Evolutionary conservation across 2,329 filamentous ascomycete species (phyloP).

Genomic region (Keithomyces neogunnii): DNA sequence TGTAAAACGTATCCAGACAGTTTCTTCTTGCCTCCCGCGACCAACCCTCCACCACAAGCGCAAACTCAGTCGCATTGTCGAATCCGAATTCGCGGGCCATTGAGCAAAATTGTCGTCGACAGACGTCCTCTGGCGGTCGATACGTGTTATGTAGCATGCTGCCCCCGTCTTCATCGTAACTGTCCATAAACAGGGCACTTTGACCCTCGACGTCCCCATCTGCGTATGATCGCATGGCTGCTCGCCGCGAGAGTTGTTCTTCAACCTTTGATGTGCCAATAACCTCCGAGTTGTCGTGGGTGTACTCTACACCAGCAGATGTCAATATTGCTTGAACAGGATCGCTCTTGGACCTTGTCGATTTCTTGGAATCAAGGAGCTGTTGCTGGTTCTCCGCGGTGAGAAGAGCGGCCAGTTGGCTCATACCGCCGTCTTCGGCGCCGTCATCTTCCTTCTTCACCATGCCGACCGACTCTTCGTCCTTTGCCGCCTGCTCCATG

Average conservation of each 20-base stretch:
- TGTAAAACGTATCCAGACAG: slow-evolving; percentile 76
- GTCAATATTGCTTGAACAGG: slow-evolving; percentile 83
- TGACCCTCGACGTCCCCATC: slow-evolving; percentile 37
- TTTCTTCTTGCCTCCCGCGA: slow-evolving; percentile 73
- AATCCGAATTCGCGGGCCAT: slow-evolving; percentile 81
- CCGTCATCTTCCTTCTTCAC: slow-evolving; percentile 42
- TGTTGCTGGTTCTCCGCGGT: slow-evolving; percentile 38
- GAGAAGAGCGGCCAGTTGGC: slow-evolving; percentile 55
- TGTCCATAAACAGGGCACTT: slow-evolving; percentile 51
- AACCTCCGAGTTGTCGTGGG: slow-evolving; percentile 93
- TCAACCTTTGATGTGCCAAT: slow-evolving; percentile 91
- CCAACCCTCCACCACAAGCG: slow-evolving; percentile 82
- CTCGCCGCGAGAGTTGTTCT: slow-evolving; percentile 68
- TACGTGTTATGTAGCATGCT: slow-evolving; percentile 38
- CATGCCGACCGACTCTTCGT: slow-evolving; percentile 35
- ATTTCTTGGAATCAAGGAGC: slow-evolving; percentile 23
- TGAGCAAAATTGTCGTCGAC: slow-evolving; percentile 76
- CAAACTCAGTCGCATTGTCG: slow-evolving; percentile 71
- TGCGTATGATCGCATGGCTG: slow-evolving; percentile 49
- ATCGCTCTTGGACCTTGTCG: slow-evolving; percentile 48
- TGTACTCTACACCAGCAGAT: slow-evolving; percentile 85
- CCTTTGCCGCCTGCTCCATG: slow-evolving; percentile 50
- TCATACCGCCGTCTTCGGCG: slow-evolving; percentile 58
- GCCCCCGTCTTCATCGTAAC: slow-evolving; percentile 24
- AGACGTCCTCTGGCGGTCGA: slow-evolving; percentile 66